Evolutionary conservation across 73 alveolate genomes (phyloP).

Genomic region (Paramecium octaurelia): DNA sequence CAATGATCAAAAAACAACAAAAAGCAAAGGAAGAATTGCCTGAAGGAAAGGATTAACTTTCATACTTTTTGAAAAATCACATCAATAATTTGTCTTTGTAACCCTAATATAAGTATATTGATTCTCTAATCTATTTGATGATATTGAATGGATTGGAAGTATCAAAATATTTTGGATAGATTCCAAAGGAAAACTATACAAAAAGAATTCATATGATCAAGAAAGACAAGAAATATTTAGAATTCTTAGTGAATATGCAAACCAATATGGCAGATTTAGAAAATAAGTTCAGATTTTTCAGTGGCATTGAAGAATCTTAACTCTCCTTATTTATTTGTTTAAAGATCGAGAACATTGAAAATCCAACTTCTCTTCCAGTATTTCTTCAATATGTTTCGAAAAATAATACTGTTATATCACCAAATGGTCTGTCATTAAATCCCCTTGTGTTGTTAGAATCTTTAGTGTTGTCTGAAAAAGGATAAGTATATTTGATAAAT

Average conservation of each 20-base stretch:
- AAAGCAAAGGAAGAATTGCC: background rate
- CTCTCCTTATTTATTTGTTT: background rate
- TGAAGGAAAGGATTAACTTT: background rate
- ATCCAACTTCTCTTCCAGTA: background rate
- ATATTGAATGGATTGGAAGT: background rate
- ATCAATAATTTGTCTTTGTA: background rate
- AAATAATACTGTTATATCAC: background rate
- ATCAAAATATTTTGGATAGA: background rate
- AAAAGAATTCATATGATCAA: background rate
- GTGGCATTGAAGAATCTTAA: background rate
- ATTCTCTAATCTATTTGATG: background rate
- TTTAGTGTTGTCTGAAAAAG: background rate
- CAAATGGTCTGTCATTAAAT: background rate
- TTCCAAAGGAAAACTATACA: background rate
- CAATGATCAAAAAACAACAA: background rate
- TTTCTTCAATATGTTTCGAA: background rate
- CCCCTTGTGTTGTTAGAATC: background rate
- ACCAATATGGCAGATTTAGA: background rate
- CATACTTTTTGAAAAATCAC: background rate
- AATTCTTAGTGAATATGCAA: background rate
- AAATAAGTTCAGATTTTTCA: background rate
- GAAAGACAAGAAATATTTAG: background rate
- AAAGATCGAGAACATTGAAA: background rate
- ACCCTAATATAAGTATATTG: background rate
- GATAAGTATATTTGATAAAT: background rate